A percentile compares a stretch with the other conserved stretches of the same genome.
phyloP scores from a whole-genome alignment of 768 basidiomycete species.

The Crepidotus variabilis region DNA sequence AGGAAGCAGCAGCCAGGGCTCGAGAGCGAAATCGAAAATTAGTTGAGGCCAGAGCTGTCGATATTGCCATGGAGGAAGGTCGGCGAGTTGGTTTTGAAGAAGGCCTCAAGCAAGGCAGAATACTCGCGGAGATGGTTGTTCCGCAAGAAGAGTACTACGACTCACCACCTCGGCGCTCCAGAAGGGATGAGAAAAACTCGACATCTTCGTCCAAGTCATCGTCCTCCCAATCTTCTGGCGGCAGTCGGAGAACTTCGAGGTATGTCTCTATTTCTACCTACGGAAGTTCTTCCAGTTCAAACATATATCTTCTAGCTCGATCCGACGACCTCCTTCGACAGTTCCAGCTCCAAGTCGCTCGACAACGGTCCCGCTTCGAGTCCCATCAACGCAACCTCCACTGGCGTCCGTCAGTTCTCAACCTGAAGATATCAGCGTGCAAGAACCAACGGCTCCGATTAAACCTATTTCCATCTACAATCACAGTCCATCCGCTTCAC shows the following conservation, averaged over 20 bases:
- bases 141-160: slow-evolving; percentile 5
- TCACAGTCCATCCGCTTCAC: slow-evolving; percentile 17
- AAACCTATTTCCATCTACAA: slow-evolving; percentile 16
- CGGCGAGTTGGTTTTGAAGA: slow-evolving; percentile 47
- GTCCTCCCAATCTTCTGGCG: background rate
- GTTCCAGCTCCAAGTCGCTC: background rate
- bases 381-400: slow-evolving; percentile 21
- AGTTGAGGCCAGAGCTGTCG: slow-evolving; percentile 42
- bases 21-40: slow-evolving; percentile 43
- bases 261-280: background rate
- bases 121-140: slow-evolving; percentile 11
- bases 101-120: slow-evolving; percentile 33
- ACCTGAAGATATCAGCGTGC: slow-evolving; percentile 8
- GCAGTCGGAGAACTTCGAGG: background rate
- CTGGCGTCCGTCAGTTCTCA: slow-evolving; percentile 14
- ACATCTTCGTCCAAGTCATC: slow-evolving; percentile 4
- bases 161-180: background rate
- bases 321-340: background rate
- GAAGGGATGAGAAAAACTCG: background rate
- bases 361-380: slow-evolving; percentile 18
- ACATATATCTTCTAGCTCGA: background rate
- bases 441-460: slow-evolving; percentile 12
- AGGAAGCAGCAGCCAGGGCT: slow-evolving; percentile 40
- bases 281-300: background rate
- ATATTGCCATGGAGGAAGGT: slow-evolving; percentile 52